Base-by-base conservation (phyloP, 2,329 filamentous ascomycete species). In the Dryadomyces quercus-mongolicae region DNA sequence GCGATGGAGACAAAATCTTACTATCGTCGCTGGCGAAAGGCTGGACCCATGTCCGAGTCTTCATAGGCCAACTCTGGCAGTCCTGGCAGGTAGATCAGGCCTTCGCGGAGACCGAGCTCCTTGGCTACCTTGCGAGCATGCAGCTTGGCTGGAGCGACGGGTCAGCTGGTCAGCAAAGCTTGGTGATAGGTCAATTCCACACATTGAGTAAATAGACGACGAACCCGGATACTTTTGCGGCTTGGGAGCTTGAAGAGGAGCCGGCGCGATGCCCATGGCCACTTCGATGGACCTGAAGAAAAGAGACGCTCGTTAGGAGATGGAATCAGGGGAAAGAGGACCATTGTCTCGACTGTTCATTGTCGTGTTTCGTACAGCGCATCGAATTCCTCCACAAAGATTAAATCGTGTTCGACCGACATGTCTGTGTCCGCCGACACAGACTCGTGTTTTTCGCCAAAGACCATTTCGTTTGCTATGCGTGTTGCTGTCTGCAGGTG, bases 1-100 rank as follows among this genome's bases (percentile, higher is more conserved):
- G n/a, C n/a, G n/a, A n/a, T n/a, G n/a, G n/a, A n/a, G n/a, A n/a
- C n/a, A n/a, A 34, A 21, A 10, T 6, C 75, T 55, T 70, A 81
- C 77, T 82, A 80, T 67, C 78, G 71, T 44, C 77, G 71, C 62
- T 82, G 79, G 47, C 78, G 73, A 59, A 82, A 81, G 44, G 69
- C 66, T 21, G 74, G 75, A 0, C 73, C 73, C 66, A 77, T 75
- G 60, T 82, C 79, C 9, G 79, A 81, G 66, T 82, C 76, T 61
- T 81, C 77, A 59, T 74, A 81, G n/a, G 68, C 67, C 18, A 66
- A 65, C 31, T 75, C 72, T 2, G 71, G 65, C 60, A 78, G 72
- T 21, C 79, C 79, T 1, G 75, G 75, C 16, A 82, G 69, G 61
- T 74, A 82, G 61, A 82, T 70, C 62, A 82, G 67, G 55, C 79